These are phyloP conservation scores for Arthrocladium fulminans DNA, from an alignment of 2,329 filamentous ascomycete genomes.

Conservation along the genomic window DNA sequence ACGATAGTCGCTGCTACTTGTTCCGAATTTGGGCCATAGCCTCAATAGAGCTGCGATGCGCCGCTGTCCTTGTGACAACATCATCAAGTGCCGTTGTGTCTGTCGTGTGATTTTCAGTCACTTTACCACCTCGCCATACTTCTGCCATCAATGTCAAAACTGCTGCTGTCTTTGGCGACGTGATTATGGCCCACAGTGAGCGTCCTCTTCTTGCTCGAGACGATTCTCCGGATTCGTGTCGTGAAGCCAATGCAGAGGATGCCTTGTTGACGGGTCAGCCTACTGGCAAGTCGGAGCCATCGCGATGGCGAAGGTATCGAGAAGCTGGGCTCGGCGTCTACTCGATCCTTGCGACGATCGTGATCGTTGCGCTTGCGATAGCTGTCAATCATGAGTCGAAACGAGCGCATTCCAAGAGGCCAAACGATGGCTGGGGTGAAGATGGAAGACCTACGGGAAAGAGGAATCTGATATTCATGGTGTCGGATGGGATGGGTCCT, in stretches of 20 bases:
- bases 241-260: conserved; percentile 53
- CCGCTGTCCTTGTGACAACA: neutral
- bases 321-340: conserved; percentile 72
- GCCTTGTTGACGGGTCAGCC: conserved; percentile 51
- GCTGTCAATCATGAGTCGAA: conserved; percentile 57
- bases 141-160: neutral
- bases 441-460: conserved; percentile 52
- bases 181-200: conserved; percentile 27
- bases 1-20: too few relatives aligned
- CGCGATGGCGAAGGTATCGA: conserved; percentile 53
- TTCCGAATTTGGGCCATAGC: neutral
- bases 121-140: too few relatives aligned
- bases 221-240: conserved; percentile 50
- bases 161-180: too few relatives aligned
- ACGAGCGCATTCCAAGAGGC: conserved; percentile 24
- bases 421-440: conserved; percentile 29
- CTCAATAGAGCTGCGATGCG: neutral
- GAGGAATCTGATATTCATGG: conserved; percentile 96
- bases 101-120: neutral
- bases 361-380: conserved; percentile 72
- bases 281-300: conserved; percentile 26
- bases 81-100: neutral
- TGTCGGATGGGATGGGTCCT: conserved; percentile 96
- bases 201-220: conserved; percentile 49
- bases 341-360: conserved; percentile 71